Evolutionary conservation across 2,329 filamentous ascomycete genomes (phyloP).

Genomic region (Arthrobotrys sinensis): DNA sequence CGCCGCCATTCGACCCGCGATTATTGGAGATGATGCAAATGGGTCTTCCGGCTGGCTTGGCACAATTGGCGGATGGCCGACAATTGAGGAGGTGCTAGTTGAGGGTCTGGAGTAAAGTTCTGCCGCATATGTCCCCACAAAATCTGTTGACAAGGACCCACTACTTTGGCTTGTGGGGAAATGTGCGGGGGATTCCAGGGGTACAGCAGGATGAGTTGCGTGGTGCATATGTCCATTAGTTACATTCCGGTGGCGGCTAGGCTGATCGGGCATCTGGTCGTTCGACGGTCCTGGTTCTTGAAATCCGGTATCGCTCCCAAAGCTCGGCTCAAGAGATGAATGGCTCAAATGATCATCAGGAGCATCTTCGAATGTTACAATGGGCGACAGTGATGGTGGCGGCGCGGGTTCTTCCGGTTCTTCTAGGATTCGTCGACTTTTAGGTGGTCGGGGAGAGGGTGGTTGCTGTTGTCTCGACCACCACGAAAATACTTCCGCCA

Average conservation of each 20-base stretch:
- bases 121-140: slow-evolving; percentile 23
- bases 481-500: slow-evolving; percentile 44
- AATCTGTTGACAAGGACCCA: neutral
- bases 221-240: slow-evolving; percentile 8
- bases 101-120: slow-evolving; percentile 34
- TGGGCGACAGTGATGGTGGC: neutral
- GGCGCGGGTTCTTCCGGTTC: neutral
- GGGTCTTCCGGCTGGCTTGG: slow-evolving; percentile 2
- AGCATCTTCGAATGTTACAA: slow-evolving; percentile 6
- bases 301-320: slow-evolving; percentile 14
- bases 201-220: neutral
- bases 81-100: slow-evolving; percentile 9
- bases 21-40: neutral
- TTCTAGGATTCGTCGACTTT: neutral
- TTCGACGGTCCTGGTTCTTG: slow-evolving; percentile 7
- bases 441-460: slow-evolving; percentile 6
- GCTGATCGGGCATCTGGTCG: neutral
- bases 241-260: neutral
- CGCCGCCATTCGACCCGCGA: neutral
- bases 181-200: slow-evolving; percentile 3
- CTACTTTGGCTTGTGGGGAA: slow-evolving; percentile 15
- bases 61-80: slow-evolving; percentile 10
- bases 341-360: slow-evolving; percentile 8
- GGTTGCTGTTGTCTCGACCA: slow-evolving; percentile 10
- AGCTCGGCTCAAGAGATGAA: slow-evolving; percentile 17